phyloP scores from a whole-genome alignment of 1,284 basidiomycete species.

The Vanrija sp. region DNA sequence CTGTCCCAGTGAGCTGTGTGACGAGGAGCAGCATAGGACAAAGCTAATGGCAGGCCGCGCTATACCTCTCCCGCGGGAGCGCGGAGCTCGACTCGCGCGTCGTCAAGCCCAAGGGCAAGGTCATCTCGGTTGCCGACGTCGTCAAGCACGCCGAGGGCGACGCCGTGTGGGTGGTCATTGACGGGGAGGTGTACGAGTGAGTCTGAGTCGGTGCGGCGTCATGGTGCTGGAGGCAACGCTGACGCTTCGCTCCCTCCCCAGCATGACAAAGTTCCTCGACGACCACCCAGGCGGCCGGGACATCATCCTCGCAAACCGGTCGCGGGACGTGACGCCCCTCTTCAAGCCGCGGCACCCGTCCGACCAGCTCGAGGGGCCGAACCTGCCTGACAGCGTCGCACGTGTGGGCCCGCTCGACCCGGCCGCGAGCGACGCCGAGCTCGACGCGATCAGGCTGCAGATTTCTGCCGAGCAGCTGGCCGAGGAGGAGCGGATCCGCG shows the following conservation, averaged over 20 bases:
- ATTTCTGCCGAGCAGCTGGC: slow-evolving; percentile 35
- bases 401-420: slow-evolving; percentile 25
- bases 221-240: slow-evolving; percentile 2
- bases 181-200: slow-evolving; percentile 45
- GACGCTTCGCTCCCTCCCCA: slow-evolving; percentile 7
- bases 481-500: slow-evolving; percentile 30
- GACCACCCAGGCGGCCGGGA: slow-evolving; percentile 47
- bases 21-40: too few relatives aligned
- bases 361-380: slow-evolving; percentile 39
- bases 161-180: slow-evolving; percentile 44
- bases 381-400: slow-evolving; percentile 35
- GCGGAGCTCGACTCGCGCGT: background rate
- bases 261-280: slow-evolving; percentile 41
- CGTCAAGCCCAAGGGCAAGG: slow-evolving; percentile 2
- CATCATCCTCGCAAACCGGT: slow-evolving; percentile 36
- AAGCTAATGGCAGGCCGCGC: background rate
- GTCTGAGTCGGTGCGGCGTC: slow-evolving; percentile 6
- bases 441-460: slow-evolving; percentile 30
- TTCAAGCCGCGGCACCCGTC: slow-evolving; percentile 44
- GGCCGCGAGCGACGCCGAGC: slow-evolving; percentile 29
- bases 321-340: slow-evolving; percentile 41
- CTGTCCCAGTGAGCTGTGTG: background rate
- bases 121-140: slow-evolving; percentile 29
- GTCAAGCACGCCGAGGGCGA: slow-evolving; percentile 29
- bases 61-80: slow-evolving; percentile 4